Conservation (phyloP, 192 early-diverging fungal genomes). For the Jimgerdemannia flammicorona region DNA sequence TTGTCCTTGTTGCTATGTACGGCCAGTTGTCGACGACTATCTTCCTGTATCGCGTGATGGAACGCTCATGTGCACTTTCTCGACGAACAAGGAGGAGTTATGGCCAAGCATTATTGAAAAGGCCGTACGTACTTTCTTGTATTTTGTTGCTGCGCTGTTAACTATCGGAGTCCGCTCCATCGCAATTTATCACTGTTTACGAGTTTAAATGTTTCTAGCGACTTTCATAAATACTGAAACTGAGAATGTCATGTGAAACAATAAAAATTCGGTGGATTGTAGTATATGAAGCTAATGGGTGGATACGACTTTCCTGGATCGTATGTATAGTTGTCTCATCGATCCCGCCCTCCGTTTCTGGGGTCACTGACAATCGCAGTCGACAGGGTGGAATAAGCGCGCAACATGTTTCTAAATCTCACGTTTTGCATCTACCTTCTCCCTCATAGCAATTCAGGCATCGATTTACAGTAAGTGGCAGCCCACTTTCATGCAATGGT, state of each 20-base stretch:
- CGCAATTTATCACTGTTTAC: too few species aligned
- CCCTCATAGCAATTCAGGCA: conserved; percentile 73
- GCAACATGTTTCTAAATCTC: background rate
- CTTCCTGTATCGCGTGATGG: conserved; percentile 72
- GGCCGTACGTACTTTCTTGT: conserved; percentile 48
- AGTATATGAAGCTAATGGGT: conserved; percentile 93
- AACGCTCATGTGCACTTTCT: conserved; percentile 86
- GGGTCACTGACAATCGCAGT: too few species aligned
- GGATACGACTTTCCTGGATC: conserved; percentile 95
- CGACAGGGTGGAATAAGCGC: too few species aligned
- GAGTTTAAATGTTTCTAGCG: too few species aligned
- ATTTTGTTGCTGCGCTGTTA: conserved; percentile 3
- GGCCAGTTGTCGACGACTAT: conserved; percentile 87
- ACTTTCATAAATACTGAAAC: too few species aligned
- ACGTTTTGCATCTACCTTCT: too few species aligned
- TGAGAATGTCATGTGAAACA: too few species aligned
- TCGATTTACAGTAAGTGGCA: conserved; percentile 69
- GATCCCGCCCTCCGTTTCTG: too few species aligned
- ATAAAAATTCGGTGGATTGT: background rate
- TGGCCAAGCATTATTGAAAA: conserved; percentile 91
- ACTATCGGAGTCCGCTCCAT: background rate
- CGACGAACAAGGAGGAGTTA: conserved; percentile 66
- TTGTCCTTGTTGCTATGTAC: too few species aligned
- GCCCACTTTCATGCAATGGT: too few species aligned
- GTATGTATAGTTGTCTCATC: conserved; percentile 39